Percentiles rank a stretch among this genome's conserved stretches.
phyloP scores from a whole-genome alignment of 176 grass and related monocot species.

The Sorghum bicolor region DNA sequence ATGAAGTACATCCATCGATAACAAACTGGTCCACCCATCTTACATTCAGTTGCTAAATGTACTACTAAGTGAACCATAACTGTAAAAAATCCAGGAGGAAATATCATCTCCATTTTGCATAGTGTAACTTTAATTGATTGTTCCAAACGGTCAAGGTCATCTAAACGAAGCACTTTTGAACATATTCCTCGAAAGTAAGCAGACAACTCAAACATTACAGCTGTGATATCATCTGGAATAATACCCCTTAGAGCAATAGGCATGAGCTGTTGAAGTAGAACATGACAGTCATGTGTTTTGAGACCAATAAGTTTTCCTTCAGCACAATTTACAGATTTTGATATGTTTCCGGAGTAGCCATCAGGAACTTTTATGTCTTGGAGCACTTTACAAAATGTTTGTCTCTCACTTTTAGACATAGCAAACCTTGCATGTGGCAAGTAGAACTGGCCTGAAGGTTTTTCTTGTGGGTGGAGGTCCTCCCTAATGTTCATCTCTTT shows the following conservation, averaged over 20 bases:
- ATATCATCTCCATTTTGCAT: not conserved
- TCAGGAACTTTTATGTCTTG: not conserved
- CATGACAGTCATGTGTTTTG: not conserved
- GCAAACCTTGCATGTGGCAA: not conserved
- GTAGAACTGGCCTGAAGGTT: not conserved
- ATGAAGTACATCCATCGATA: no score
- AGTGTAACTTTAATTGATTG: not conserved
- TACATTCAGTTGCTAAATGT: no score
- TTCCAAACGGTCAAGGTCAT: not conserved
- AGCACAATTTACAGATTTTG: not conserved
- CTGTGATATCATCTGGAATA: not conserved
- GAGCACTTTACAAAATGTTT: not conserved
- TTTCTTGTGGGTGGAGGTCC: not conserved
- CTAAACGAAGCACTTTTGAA: not conserved
- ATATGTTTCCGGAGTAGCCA: not conserved
- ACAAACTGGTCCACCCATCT: no score
- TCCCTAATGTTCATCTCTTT: not conserved
- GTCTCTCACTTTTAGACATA: not conserved
- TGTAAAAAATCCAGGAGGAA: no score
- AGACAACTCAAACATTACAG: not conserved
- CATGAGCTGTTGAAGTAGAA: not conserved
- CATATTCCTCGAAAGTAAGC: no score
- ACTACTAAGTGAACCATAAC: no score
- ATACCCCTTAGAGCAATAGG: not conserved
- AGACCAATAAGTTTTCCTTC: not conserved